A percentile compares a stretch with the other conserved stretches of the same genome.
phyloP scores from a whole-genome alignment of 2,329 filamentous ascomycete genomes.

The Hysterium pulicare region DNA sequence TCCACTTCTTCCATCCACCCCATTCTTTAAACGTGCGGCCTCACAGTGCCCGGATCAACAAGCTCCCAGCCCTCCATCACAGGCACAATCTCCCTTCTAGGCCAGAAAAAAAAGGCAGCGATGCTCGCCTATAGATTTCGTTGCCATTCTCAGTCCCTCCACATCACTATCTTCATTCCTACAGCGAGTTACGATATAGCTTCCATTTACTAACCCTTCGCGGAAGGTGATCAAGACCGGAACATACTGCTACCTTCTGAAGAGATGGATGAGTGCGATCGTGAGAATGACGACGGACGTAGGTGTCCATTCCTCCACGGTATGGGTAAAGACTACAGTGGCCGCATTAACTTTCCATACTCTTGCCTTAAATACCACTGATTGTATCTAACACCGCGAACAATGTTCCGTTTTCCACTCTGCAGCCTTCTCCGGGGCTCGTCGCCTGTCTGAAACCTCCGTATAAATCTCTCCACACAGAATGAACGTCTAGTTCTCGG shows the following conservation, averaged over 20 bases:
- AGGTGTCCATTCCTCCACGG: neutral
- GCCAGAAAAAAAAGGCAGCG: slow-evolving; percentile 3
- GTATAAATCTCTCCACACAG: slow-evolving; percentile 30
- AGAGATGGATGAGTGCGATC: slow-evolving; percentile 9
- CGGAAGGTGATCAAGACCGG: slow-evolving; percentile 4
- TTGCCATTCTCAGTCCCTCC: slow-evolving; percentile 3
- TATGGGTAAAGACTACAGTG: neutral
- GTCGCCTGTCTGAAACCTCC: slow-evolving; percentile 27
- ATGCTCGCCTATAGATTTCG: slow-evolving; percentile 4
- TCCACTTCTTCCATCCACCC: slow-evolving; percentile 4
- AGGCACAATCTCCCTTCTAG: neutral
- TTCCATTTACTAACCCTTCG: slow-evolving; percentile 6
- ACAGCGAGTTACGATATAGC: slow-evolving; percentile 7
- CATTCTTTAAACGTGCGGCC: slow-evolving; percentile 3
- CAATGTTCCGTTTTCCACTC: slow-evolving; percentile 33
- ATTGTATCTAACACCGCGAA: slow-evolving; percentile 34
- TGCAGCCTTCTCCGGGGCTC: slow-evolving; percentile 30
- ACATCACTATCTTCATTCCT: slow-evolving; percentile 4
- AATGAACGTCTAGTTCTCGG: slow-evolving; percentile 25
- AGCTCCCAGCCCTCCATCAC: slow-evolving; percentile 9
- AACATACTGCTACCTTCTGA: slow-evolving; percentile 4
- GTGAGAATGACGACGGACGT: slow-evolving; percentile 6
- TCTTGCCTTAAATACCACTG: slow-evolving; percentile 20
- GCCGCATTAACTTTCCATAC: neutral
- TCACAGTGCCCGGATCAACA: slow-evolving; percentile 7